phyloP scores from a whole-genome alignment of 352 stramenopile genomes.

The Discostella stelligera region DNA sequence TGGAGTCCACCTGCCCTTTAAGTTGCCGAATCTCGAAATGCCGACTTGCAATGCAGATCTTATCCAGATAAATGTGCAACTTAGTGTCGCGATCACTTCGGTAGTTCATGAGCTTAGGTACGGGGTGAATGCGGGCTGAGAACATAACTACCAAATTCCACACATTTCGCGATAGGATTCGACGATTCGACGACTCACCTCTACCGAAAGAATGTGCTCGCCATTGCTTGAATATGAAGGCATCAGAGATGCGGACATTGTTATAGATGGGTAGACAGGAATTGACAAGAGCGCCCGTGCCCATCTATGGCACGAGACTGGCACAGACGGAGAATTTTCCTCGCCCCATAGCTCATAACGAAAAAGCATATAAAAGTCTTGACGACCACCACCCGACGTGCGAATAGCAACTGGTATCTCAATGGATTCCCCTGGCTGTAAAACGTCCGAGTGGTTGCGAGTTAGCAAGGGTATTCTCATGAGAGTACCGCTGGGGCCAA shows the following conservation, averaged over 20 bases:
- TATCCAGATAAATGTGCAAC: slow-evolving; percentile 62
- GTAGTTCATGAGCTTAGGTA: slow-evolving; percentile 68
- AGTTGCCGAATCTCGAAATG: slow-evolving; percentile 65
- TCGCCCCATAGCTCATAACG: slow-evolving; percentile 65
- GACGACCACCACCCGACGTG: slow-evolving; percentile 61
- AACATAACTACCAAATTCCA: slow-evolving; percentile 13
- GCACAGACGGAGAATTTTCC: slow-evolving; percentile 11
- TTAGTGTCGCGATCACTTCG: slow-evolving; percentile 66
- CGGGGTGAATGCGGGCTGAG: background rate
- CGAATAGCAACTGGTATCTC: slow-evolving; percentile 76
- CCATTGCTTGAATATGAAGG: slow-evolving; percentile 59
- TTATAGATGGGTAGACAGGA: slow-evolving; percentile 71
- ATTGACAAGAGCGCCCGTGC: slow-evolving; percentile 72
- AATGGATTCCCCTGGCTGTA: slow-evolving; percentile 67
- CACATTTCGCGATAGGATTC: background rate
- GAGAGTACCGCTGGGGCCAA: slow-evolving; percentile 78
- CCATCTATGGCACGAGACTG: slow-evolving; percentile 54
- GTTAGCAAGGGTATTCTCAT: slow-evolving; percentile 56
- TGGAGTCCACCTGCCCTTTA: slow-evolving; percentile 44
- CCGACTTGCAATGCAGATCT: slow-evolving; percentile 70
- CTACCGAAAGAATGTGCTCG: slow-evolving; percentile 75
- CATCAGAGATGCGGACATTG: slow-evolving; percentile 61
- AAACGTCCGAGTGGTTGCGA: slow-evolving; percentile 26
- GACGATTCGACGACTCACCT: slow-evolving; percentile 48
- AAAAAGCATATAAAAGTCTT: slow-evolving; percentile 81